Conservation (phyloP, 2,329 filamentous ascomycete genomes). For the Botryosphaeria dothidea region DNA sequence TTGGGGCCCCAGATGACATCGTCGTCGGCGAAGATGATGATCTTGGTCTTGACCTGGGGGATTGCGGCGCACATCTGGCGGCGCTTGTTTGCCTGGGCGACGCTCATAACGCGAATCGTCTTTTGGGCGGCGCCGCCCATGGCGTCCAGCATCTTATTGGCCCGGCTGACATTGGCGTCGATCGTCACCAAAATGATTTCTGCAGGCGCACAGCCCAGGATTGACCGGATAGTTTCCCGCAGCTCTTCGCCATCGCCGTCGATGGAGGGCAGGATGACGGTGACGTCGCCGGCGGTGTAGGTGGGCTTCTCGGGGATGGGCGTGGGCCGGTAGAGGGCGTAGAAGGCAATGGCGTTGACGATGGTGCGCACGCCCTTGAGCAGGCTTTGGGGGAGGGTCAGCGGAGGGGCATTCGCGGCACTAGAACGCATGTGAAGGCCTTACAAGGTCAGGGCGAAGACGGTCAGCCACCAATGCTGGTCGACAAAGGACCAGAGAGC, state of each 20-base stretch:
- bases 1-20: slow-evolving; percentile 91
- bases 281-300: slow-evolving; percentile 80
- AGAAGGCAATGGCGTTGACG: slow-evolving; percentile 75
- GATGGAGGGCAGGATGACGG: slow-evolving; percentile 90
- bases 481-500: slow-evolving; percentile 21
- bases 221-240: slow-evolving; percentile 76
- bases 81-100: slow-evolving; percentile 89
- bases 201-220: slow-evolving; percentile 67
- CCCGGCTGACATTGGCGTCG: slow-evolving; percentile 70
- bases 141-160: slow-evolving; percentile 59
- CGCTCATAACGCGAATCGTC: slow-evolving; percentile 72
- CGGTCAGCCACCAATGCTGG: slow-evolving; percentile 20
- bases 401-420: background rate
- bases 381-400: slow-evolving; percentile 55
- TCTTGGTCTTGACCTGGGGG: slow-evolving; percentile 76
- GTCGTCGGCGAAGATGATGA: slow-evolving; percentile 93
- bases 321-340: slow-evolving; percentile 84
- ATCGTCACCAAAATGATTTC: slow-evolving; percentile 87
- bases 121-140: slow-evolving; percentile 44
- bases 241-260: slow-evolving; percentile 84
- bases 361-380: slow-evolving; percentile 86
- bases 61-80: slow-evolving; percentile 91
- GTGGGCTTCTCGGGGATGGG: slow-evolving; percentile 79
- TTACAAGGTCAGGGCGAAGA: slow-evolving; percentile 19
- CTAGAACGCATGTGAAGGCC: background rate